Evolutionary conservation across 202 grass and related monocot genomes (phyloP).

Genomic region (Zoysia matrella): DNA sequence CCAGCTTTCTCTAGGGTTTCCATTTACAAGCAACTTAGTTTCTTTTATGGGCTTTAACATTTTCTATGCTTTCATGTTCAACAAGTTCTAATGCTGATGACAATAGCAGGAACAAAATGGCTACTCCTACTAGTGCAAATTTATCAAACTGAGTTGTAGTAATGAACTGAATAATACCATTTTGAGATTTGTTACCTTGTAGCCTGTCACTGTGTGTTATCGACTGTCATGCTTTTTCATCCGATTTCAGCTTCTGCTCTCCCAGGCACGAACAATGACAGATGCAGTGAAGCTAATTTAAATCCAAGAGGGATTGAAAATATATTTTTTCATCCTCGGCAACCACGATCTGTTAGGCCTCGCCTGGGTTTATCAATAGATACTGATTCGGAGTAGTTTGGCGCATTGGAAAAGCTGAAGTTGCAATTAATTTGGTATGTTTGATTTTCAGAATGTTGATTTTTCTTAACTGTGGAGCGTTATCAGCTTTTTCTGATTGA

Average conservation of each 20-base stretch:
- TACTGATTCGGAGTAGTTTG: constrained; percentile 83
- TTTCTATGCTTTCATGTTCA: not conserved
- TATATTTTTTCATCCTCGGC: constrained; percentile 82
- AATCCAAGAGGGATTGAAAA: constrained; percentile 65
- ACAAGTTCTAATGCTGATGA: not conserved
- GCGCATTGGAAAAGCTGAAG: constrained; percentile 32
- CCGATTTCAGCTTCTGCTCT: constrained; percentile 66
- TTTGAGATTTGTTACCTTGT: constrained; percentile 5
- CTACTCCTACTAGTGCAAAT: not conserved
- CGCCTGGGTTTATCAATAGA: constrained; percentile 79
- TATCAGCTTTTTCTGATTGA: constrained; percentile 52
- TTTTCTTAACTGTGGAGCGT: constrained; percentile 32
- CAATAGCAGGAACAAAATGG: not conserved
- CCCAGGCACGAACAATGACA: constrained; percentile 66
- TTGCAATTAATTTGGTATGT: constrained; percentile 50
- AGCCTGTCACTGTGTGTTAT: not conserved
- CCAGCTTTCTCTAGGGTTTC: constrained; percentile 8
- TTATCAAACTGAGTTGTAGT: not conserved
- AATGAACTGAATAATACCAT: constrained; percentile 7
- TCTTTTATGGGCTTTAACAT: not conserved
- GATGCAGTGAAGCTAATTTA: constrained; percentile 44
- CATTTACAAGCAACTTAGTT: not conserved
- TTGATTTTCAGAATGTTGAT: constrained; percentile 49
- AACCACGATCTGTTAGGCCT: constrained; percentile 65
- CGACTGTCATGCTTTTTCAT: not conserved